Conservation (phyloP, 495 filamentous ascomycete genomes). For the Trichocladium antarcticum region DNA sequence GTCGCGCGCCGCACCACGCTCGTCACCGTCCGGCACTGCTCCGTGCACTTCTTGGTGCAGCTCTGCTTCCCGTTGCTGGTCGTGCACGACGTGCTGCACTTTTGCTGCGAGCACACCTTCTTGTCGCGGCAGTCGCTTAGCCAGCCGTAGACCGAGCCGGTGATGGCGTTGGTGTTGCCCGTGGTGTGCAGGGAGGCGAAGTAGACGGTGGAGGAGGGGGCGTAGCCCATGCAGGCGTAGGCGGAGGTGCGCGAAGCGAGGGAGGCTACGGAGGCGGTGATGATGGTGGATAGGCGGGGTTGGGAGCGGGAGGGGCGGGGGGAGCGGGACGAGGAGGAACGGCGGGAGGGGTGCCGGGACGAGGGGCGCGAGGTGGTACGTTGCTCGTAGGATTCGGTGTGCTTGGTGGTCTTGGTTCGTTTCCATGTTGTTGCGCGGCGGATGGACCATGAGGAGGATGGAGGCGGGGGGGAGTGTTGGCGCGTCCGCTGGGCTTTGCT, state of each 20-base stretch:
- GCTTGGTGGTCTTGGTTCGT: background rate
- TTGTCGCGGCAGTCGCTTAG: constrained; percentile 19
- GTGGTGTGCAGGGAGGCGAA: constrained; percentile 4
- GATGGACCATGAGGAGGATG: background rate
- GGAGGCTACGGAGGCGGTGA: constrained; percentile 5
- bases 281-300: background rate
- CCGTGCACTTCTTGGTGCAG: constrained; percentile 12
- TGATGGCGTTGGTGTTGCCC: constrained; percentile 5
- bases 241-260: constrained; percentile 5
- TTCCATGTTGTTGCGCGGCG: constrained; percentile 1
- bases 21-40: constrained; percentile 6
- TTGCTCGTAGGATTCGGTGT: background rate
- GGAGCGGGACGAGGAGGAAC: background rate
- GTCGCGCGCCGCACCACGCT: constrained; percentile 1
- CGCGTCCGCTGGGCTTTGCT: background rate
- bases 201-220: constrained; percentile 8
- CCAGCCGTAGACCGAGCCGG: background rate
- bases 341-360: background rate
- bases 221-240: constrained; percentile 15
- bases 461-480: background rate
- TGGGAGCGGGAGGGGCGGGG: background rate
- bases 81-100: constrained; percentile 5
- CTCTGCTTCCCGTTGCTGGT: background rate
- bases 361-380: background rate
- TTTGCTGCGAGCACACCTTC: constrained; percentile 6